These are phyloP conservation scores for Mycena albidolilacea DNA, from an alignment of 768 basidiomycete species.

Conservation along the genomic window DNA sequence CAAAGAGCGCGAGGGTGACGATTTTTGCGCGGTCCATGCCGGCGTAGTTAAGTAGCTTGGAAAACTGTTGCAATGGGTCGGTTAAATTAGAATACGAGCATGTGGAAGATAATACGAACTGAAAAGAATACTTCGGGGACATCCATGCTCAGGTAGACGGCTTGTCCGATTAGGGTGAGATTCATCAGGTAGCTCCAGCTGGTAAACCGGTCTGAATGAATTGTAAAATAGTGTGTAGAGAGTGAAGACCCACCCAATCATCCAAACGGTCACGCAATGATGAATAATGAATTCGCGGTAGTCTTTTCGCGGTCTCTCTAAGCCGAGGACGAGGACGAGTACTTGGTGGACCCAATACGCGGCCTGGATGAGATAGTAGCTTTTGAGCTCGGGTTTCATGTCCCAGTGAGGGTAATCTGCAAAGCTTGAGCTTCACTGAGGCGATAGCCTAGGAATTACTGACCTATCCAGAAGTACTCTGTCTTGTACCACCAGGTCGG, in stretches of 20 bases:
- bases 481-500: constrained; percentile 2
- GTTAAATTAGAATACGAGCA: background rate
- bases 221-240: too few relatives aligned
- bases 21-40: background rate
- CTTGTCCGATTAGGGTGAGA: background rate
- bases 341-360: constrained; percentile 2
- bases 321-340: constrained; percentile 2
- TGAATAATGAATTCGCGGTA: background rate
- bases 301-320: background rate
- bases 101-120: background rate
- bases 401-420: background rate
- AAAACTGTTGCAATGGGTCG: background rate
- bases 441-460: background rate
- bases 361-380: background rate
- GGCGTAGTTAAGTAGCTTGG: background rate
- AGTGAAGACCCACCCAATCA: background rate
- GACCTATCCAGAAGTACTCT: background rate
- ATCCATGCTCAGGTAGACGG: background rate
- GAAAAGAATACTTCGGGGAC: constrained; percentile 3
- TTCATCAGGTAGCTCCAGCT: constrained; percentile 2
- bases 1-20: background rate
- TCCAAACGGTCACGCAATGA: background rate
- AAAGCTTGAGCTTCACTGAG: background rate
- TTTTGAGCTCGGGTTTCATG: constrained; percentile 1
- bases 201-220: too few relatives aligned